Base-by-base conservation (phyloP, 2,329 filamentous ascomycete genomes). In the Aspergillus alliaceus region DNA sequence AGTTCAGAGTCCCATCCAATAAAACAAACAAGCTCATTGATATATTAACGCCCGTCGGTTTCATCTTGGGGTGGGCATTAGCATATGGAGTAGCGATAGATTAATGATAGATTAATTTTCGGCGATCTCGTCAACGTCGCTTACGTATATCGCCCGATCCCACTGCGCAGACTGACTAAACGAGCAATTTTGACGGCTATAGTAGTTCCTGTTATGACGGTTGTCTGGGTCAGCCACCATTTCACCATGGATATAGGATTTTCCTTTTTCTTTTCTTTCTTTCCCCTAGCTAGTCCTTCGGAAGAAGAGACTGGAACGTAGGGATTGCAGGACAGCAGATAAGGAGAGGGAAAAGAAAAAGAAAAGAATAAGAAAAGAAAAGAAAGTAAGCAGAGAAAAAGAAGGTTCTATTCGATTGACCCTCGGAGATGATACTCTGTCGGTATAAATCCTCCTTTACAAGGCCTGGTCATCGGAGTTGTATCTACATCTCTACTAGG, bases 121-220 rank as follows among this genome's bases (percentile, higher is more conserved):
- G 55, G 32, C 49, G 55, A 54, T 53, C 50, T 54, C 18, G 54
- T 44, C 40, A 44, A 44, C 24, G 40, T 44, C 40, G 40, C 59
- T 63, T 63, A 63, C 60, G 56, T 59, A 57, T 56, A 48, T 59
- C 52, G 29, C 50, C 39, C 59, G 59, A 58, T 62, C 58, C 58
- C 57, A 48, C 56, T 57, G 58, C 51, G 44, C 29, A 57, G 32
- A n/a, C 37, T 47, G 56, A 57, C 58, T 51, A 60, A 62, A 59
- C 50, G 32, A 61, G 60, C 49, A 63, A 61, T 51, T 53, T 61
- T 59, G 54, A 63, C 60, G 56, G 24, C 14, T 32, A 37, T 53
- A 32, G 20, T 25, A 48, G 40, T 47, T 18, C 15, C 27, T 55
- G 3, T 22, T 42, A 42, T 42, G 2, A 14, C 18, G 8, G 6